Evolutionary conservation across 1,284 basidiomycete species (phyloP), one percentile per base, ranked within the genome.

Genomic region (Trichosporon sp.): DNA sequence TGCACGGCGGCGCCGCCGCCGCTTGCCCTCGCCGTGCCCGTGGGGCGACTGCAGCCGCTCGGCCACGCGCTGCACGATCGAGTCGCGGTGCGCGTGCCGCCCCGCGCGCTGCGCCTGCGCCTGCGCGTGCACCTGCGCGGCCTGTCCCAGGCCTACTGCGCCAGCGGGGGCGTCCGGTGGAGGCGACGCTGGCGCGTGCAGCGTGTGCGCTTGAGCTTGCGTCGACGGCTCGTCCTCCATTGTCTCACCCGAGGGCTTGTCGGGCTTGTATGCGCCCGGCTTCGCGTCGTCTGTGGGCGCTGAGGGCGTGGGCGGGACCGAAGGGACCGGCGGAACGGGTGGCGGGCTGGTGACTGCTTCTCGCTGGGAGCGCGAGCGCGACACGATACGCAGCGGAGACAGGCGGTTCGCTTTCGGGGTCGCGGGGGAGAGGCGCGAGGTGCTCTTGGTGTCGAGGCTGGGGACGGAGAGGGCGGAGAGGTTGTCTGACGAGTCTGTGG

Each of bases 61-160:
- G 0, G 73, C 70, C 2, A 75, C 70, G 5, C 74, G 68, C 25
- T 74, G 67, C 13, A 76, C 74, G 1, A 77, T 69, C 0, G 77
- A 77, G 6, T 74, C 76, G 18, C 69, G 65, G 11, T 74, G 71
- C 3, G 69, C 68, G 18, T 65, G 68, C 7, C 65, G 42, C 0
- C 53, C 60, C 64, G 65, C 47, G 68, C 71, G 2, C 21, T 70
- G 51, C 68, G 64, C 35, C 71, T 68, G 69, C n/a, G n/a, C n/a
- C 27, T 31, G 56, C 29, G 27, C 56, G 18, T 11, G 27, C 29
- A 51, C 9, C 21, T 51, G 47, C 21, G 47, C 47, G 47, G 47
- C 47, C 47, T 15, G 15, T 18, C 47, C 47, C 23, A 51, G 47
- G 21, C 47, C 47, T 25, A 51, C 47, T 4, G 27, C 25, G 53